Evolutionary conservation across 2,329 filamentous ascomycete species (phyloP).

Genomic region (Aspergillus proliferans): DNA sequence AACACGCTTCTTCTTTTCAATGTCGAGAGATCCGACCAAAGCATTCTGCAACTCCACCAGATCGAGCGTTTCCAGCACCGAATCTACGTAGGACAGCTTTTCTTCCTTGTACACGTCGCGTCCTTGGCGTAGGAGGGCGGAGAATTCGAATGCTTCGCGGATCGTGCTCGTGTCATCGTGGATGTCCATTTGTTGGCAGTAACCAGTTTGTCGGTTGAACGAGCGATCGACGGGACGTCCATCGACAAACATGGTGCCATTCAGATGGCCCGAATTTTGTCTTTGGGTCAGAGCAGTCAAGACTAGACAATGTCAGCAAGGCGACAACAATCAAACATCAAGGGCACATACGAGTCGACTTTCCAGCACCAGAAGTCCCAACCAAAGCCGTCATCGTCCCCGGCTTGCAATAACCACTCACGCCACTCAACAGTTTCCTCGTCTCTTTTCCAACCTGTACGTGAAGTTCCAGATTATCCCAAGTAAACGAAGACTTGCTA

Average conservation of each 20-base stretch:
- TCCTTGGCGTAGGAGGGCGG: constrained; percentile 54
- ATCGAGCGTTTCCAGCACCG: constrained; percentile 55
- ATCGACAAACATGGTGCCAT: constrained; percentile 60
- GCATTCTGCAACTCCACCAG: constrained; percentile 57
- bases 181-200: constrained; percentile 62
- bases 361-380: constrained; percentile 70
- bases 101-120: constrained; percentile 44
- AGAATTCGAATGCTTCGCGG: constrained; percentile 60
- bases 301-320: constrained; percentile 43
- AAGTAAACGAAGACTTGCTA: constrained; percentile 59
- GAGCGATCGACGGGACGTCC: constrained; percentile 50
- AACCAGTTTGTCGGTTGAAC: constrained; percentile 63
- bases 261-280: constrained; percentile 54
- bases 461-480: constrained; percentile 59
- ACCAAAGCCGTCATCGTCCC: constrained; percentile 71
- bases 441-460: constrained; percentile 56
- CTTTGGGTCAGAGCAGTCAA: constrained; percentile 67
- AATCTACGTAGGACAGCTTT: constrained; percentile 57
- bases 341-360: constrained; percentile 37
- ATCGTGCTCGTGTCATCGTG: constrained; percentile 61
- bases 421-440: constrained; percentile 55
- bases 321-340: background rate
- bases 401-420: constrained; percentile 68
- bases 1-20: constrained; percentile 61
- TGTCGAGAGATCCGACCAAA: constrained; percentile 54